phyloP scores from a whole-genome alignment of 495 filamentous ascomycete genomes.

The Chaetomium tenue region DNA sequence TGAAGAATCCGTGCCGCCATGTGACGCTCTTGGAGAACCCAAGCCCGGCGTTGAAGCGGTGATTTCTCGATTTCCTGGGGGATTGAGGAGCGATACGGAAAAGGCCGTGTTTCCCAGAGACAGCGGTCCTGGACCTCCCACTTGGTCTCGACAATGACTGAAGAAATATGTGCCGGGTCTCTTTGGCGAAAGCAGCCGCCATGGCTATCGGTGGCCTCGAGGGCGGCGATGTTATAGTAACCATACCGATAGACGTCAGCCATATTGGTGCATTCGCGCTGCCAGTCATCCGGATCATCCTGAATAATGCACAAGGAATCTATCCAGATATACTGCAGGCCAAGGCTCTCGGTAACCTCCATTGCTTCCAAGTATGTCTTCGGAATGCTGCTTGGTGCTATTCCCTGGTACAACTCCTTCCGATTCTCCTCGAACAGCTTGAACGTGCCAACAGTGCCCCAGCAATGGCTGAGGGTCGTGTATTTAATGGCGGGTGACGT shows the following conservation, averaged over 20 bases:
- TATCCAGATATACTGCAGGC: constrained; percentile 28
- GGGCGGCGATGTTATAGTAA: neutral
- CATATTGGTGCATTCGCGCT: constrained; percentile 6
- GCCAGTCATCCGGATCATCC: constrained; percentile 6
- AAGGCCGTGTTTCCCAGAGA: neutral
- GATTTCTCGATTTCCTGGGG: neutral
- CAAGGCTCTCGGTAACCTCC: constrained; percentile 20
- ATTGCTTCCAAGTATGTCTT: constrained; percentile 26
- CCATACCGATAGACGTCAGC: constrained; percentile 10
- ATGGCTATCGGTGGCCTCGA: neutral
- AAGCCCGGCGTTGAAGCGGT: neutral
- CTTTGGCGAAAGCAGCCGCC: neutral
- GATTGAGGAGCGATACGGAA: too few species aligned
- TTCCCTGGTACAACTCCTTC: neutral
- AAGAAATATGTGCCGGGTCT: neutral
- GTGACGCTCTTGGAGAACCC: neutral
- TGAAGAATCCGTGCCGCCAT: neutral
- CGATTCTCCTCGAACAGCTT: neutral
- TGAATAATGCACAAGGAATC: constrained; percentile 33
- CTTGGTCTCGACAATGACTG: neutral
- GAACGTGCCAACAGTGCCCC: neutral
- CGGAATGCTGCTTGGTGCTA: neutral
- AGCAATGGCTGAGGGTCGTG: constrained; percentile 6
- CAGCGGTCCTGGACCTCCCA: neutral
- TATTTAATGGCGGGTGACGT: neutral